These are phyloP conservation scores for Aspergillus neoniger DNA, from an alignment of 2,329 filamentous ascomycete species.

Conservation along the genomic window DNA sequence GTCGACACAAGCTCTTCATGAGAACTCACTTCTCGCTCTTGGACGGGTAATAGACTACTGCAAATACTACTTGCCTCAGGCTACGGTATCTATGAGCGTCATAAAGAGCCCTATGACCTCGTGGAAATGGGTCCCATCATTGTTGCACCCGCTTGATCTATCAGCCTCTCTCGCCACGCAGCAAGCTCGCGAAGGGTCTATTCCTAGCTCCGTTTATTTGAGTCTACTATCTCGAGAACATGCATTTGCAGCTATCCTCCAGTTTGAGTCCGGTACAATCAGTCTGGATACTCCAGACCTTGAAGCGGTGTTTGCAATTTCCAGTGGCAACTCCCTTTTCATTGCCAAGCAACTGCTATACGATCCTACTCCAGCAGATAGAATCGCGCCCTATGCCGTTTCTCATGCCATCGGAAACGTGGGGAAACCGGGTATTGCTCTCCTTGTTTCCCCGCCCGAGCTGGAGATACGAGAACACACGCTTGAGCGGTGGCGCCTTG, in stretches of 20 bases:
- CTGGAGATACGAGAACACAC: constrained; percentile 4
- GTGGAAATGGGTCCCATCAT: not conserved
- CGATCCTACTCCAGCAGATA: not conserved
- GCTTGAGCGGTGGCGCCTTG: constrained; percentile 11
- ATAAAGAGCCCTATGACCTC: not conserved
- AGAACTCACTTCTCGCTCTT: constrained; percentile 4
- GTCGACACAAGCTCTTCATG: not conserved
- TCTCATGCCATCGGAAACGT: constrained; percentile 10
- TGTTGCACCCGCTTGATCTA: not conserved
- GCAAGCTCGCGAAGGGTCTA: not conserved
- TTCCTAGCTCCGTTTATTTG: constrained; percentile 1
- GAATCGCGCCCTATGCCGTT: not conserved
- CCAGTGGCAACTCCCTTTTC: constrained; percentile 10
- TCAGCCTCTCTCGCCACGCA: not conserved
- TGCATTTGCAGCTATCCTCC: constrained; percentile 8
- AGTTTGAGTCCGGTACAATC: constrained; percentile 7
- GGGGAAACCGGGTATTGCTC: constrained; percentile 10
- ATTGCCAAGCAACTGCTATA: constrained; percentile 8
- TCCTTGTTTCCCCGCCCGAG: constrained; percentile 2
- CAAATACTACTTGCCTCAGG: not conserved
- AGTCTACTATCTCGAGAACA: not conserved
- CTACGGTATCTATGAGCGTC: constrained; percentile 1
- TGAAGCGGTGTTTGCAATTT: constrained; percentile 2
- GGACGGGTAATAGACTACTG: constrained; percentile 6
- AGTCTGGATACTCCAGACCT: not conserved